Evolutionary conservation across 768 basidiomycete genomes (phyloP), one percentile per base, ranked within the genome.

Genomic region (Xerocomellus amylosporus): DNA sequence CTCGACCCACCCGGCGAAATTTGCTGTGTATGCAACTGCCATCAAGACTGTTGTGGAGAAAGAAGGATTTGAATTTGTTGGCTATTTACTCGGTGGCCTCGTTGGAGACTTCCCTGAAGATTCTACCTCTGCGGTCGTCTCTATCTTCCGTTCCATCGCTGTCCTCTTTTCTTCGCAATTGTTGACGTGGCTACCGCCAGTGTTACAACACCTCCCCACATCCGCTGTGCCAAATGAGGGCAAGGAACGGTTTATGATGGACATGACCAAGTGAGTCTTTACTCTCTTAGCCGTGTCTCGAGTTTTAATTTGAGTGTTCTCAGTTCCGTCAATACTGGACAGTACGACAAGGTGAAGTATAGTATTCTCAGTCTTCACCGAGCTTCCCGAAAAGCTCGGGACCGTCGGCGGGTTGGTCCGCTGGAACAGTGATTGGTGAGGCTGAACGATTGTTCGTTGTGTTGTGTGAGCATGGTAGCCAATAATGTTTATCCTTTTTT

Each of bases 31-130:
- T 66, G 82, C 85, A 1, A 66, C 78, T 9, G 75, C 83, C 39
- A 89, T 93, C 61, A 77, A 77, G 28, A 71, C 70, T 4, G 79
- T 83, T 34, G 70, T 94, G 43, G 77, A 82, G 50, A 84, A 85
- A 58, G 85, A 90, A 67, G 93, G 93, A 4, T 79, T 81, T 50
- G 80, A 83, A 61, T 77, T 98, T 15, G 67, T 90, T 15, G 79
- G 80, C 14, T 82, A 82, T 58, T 69, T 93, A 28, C 74, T 98
- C 49, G 73, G 78, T 19, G 96, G 97, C 4, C 76, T 98, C 26
- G 84, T 91, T 5, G 85, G 88, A 20, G 87, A 89, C 56, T 98
- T 95, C 68, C 91, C 92, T 4, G 93, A 93, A 66, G 96, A 98
- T 54, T 80, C 86, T 4, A 77, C 84, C 7, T 78, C 88, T 9